phyloP scores from a whole-genome alignment of 2,329 filamentous ascomycete species.

The Claviceps quebecensis region DNA sequence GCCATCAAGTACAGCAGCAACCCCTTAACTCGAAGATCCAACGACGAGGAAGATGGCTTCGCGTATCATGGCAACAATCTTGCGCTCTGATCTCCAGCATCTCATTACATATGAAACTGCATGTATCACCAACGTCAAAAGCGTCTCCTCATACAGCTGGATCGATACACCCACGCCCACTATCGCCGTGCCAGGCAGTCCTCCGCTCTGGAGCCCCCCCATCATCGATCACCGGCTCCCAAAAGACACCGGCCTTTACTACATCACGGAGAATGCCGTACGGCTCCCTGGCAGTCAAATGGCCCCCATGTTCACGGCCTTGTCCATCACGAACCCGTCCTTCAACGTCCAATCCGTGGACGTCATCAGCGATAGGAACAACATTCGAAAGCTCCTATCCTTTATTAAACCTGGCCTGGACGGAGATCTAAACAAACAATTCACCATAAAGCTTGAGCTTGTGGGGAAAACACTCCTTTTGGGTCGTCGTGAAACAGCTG shows the following conservation, averaged over 20 bases:
- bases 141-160: conserved; percentile 37
- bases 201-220: conserved; percentile 21
- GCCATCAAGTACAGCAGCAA: too few species aligned
- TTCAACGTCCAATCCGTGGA: conserved; percentile 26
- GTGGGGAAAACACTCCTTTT: conserved; percentile 24
- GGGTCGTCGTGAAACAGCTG: conserved; percentile 19
- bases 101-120: not conserved
- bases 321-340: conserved; percentile 23
- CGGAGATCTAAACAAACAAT: conserved; percentile 16
- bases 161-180: conserved; percentile 24
- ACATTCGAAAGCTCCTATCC: conserved; percentile 32
- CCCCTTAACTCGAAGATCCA: not conserved
- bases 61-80: not conserved
- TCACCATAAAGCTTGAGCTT: conserved; percentile 28
- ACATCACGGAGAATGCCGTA: conserved; percentile 30
- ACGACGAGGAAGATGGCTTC: not conserved
- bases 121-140: conserved; percentile 23
- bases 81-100: not conserved
- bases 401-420: conserved; percentile 21
- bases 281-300: conserved; percentile 28
- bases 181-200: conserved; percentile 30
- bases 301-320: conserved; percentile 31
- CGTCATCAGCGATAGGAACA: conserved; percentile 32
- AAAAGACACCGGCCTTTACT: conserved; percentile 26
- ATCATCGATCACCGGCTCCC: conserved; percentile 11